phyloP scores from a whole-genome alignment of 176 grass and related monocot genomes.

The Musa beccarii region DNA sequence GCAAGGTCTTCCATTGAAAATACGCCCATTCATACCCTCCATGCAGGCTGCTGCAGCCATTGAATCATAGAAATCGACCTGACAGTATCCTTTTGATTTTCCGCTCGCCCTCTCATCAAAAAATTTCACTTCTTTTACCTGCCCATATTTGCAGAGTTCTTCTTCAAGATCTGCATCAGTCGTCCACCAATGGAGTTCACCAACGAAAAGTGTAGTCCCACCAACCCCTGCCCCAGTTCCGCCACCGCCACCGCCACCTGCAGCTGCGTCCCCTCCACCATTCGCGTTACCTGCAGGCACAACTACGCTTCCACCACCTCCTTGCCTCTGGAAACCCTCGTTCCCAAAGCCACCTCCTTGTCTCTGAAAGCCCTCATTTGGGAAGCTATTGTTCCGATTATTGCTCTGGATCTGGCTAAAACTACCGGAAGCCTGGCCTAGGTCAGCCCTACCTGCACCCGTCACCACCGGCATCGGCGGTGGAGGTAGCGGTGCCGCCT shows the following conservation, averaged over 20 bases:
- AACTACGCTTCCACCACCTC: background rate
- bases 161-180: constrained; percentile 53
- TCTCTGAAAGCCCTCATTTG: constrained; percentile 54
- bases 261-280: constrained; percentile 6
- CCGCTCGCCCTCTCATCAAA: constrained; percentile 37
- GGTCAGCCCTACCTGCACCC: background rate
- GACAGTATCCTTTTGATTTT: constrained; percentile 39
- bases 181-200: constrained; percentile 58
- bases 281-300: constrained; percentile 7
- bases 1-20: constrained; percentile 37
- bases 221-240: constrained; percentile 3
- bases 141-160: constrained; percentile 36
- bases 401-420: constrained; percentile 39
- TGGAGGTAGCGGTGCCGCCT: constrained; percentile 12
- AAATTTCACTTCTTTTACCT: constrained; percentile 40
- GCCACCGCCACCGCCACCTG: background rate
- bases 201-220: constrained; percentile 35
- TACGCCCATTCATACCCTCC: constrained; percentile 31
- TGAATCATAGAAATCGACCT: constrained; percentile 23
- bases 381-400: constrained; percentile 9
- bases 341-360: constrained; percentile 21
- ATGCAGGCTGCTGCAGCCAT: constrained; percentile 11
- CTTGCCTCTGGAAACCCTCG: constrained; percentile 6
- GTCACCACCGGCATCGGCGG: background rate
- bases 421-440: constrained; percentile 1